A percentile compares a stretch with the other conserved stretches of the same genome.
Evolutionary conservation across 140 eudicot genomes (phyloP).

Genomic region (Cichorium intybus): DNA sequence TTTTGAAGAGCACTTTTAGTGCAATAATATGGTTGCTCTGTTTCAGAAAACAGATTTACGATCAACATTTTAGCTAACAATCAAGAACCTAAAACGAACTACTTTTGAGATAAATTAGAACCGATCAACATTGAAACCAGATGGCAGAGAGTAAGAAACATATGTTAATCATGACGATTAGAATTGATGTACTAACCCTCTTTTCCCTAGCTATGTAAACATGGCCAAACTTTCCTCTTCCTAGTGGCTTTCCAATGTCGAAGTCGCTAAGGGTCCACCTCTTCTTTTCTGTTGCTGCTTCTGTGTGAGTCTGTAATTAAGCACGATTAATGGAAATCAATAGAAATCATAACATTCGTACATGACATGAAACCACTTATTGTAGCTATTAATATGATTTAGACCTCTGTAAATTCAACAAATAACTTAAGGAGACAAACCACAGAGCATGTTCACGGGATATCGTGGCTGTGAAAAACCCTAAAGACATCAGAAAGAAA

Average conservation of each 20-base stretch:
- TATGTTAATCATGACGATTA: neutral
- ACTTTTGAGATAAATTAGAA: neutral
- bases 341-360: neutral
- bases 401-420: no score
- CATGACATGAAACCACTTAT: neutral
- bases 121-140: no score
- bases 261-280: conserved; percentile 86
- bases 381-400: no score
- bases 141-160: no score
- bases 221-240: conserved; percentile 92
- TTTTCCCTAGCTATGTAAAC: conserved; percentile 91
- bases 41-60: conserved; percentile 1
- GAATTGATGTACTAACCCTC: conserved; percentile 52
- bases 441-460: no score
- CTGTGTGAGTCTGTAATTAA: conserved; percentile 45
- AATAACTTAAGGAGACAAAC: no score
- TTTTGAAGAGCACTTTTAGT: conserved; percentile 73
- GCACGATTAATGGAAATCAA: neutral
- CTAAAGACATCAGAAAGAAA: neutral
- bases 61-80: neutral
- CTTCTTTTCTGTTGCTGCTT: conserved; percentile 60
- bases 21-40: conserved; percentile 85
- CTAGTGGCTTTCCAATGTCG: conserved; percentile 88
- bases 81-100: neutral
- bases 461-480: no score